Percentiles rank a stretch among this genome's conserved stretches.
phyloP scores from a whole-genome alignment of 2,329 filamentous ascomycete species.

The Hymenoscyphus scutula region DNA sequence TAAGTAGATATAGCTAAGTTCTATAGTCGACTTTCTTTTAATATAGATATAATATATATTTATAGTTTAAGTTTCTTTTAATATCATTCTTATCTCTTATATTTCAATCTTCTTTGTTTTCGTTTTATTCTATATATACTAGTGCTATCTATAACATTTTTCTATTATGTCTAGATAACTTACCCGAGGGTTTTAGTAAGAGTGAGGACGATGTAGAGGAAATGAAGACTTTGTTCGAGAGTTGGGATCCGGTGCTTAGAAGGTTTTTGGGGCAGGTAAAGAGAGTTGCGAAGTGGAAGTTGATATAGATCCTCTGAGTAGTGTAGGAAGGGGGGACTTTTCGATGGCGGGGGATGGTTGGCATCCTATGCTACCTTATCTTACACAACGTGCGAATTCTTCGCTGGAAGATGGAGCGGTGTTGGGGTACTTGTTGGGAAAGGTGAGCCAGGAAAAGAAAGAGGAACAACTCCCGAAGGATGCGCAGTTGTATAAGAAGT shows the following conservation, averaged over 20 bases:
- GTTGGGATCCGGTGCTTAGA: slow-evolving; percentile 61
- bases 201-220: slow-evolving; percentile 55
- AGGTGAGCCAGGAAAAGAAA: slow-evolving; percentile 43
- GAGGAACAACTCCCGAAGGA: slow-evolving; percentile 46
- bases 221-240: slow-evolving; percentile 57
- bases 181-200: slow-evolving; percentile 52
- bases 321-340: slow-evolving; percentile 28
- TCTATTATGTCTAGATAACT: slow-evolving; percentile 61
- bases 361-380: slow-evolving; percentile 62
- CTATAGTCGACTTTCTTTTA: too few relatives aligned
- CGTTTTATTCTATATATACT: slow-evolving; percentile 60
- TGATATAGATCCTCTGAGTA: slow-evolving; percentile 51
- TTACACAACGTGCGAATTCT: slow-evolving; percentile 66
- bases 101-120: too few relatives aligned
- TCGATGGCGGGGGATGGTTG: slow-evolving; percentile 54
- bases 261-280: slow-evolving; percentile 49
- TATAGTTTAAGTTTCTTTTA: too few relatives aligned
- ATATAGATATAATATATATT: too few relatives aligned
- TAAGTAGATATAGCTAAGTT: too few relatives aligned
- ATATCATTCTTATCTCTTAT: too few relatives aligned
- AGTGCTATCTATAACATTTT: slow-evolving; percentile 65
- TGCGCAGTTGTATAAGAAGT: slow-evolving; percentile 44
- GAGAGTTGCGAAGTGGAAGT: slow-evolving; percentile 65
- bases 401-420: slow-evolving; percentile 68
- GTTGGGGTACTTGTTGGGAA: slow-evolving; percentile 55